These are phyloP conservation scores for Yamadazyma atmosphaerica DNA, from an alignment of 1,139 yeast species.

Conservation along the genomic window DNA sequence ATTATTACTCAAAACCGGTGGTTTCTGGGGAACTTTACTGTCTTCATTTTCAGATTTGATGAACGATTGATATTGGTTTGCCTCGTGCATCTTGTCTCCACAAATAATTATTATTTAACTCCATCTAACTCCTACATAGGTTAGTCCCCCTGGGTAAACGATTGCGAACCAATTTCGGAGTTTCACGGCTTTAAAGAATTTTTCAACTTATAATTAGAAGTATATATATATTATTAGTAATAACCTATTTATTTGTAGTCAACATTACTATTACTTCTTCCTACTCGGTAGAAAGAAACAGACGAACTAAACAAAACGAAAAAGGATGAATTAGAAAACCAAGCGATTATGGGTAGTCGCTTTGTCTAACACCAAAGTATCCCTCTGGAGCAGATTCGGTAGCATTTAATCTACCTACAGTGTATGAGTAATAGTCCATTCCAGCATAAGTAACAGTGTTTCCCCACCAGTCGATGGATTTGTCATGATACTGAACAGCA, in stretches of 20 bases:
- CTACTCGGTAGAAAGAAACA: too few species aligned
- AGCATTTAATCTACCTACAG: conserved; percentile 20
- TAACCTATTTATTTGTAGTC: too few species aligned
- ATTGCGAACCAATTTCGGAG: too few species aligned
- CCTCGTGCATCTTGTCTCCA: too few species aligned
- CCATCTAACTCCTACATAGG: too few species aligned
- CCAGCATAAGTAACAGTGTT: conserved; percentile 45
- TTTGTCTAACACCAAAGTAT: conserved; percentile 35
- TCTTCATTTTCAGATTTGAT: conserved; percentile 16
- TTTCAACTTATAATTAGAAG: too few species aligned
- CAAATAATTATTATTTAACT: too few species aligned
- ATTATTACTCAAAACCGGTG: conserved; percentile 19
- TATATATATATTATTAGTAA: too few species aligned
- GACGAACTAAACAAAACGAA: background rate
- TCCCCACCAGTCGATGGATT: conserved; percentile 61
- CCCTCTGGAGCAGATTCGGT: conserved; percentile 31
- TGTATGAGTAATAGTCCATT: conserved; percentile 32
- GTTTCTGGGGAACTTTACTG: conserved; percentile 21
- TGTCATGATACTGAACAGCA: conserved; percentile 48
- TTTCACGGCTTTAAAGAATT: too few species aligned
- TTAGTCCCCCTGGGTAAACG: too few species aligned
- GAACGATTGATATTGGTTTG: conserved; percentile 10
- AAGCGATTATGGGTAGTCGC: conserved; percentile 1
- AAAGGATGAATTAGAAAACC: background rate
- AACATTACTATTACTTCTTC: too few species aligned